phyloP scores from a whole-genome alignment of 768 basidiomycete species.

The Cubamyces lactineus region DNA sequence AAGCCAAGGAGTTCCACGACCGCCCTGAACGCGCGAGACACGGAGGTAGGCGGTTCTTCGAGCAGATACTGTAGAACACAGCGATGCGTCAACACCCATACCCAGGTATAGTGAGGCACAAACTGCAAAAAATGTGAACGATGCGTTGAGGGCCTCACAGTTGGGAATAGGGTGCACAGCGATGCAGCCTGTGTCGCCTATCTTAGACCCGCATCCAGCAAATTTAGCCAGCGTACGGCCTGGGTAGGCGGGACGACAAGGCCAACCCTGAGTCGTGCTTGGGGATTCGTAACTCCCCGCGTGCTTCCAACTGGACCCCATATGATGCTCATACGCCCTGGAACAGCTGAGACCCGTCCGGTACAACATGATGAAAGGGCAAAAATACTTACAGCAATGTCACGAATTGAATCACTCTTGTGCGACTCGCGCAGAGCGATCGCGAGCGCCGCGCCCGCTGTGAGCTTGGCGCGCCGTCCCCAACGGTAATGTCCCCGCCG shows the following conservation, averaged over 20 bases:
- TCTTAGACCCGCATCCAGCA: no score
- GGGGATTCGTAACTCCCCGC: no score
- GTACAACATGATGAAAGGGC: slow-evolving; percentile 5
- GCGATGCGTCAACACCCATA: slow-evolving; percentile 26
- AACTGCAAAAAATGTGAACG: no score
- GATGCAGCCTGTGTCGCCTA: no score
- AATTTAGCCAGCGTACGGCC: no score
- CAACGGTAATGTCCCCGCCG: slow-evolving; percentile 60
- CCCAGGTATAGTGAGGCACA: neutral
- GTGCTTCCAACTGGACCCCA: no score
- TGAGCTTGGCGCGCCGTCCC: slow-evolving; percentile 72
- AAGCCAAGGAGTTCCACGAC: slow-evolving; percentile 57
- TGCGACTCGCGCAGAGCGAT: slow-evolving; percentile 73
- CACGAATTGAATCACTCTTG: slow-evolving; percentile 66
- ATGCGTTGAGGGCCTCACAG: no score
- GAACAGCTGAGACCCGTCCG: slow-evolving; percentile 18
- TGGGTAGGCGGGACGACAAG: no score
- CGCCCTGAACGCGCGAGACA: slow-evolving; percentile 59
- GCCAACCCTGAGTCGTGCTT: no score
- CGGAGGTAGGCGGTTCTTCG: slow-evolving; percentile 50
- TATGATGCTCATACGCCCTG: slow-evolving; percentile 13
- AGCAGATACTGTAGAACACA: slow-evolving; percentile 46
- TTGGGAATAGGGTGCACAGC: no score
- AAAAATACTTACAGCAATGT: slow-evolving; percentile 57
- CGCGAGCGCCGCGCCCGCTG: slow-evolving; percentile 69